Percentiles rank a stretch among this genome's conserved stretches.
These are phyloP conservation scores for Inosperma sp. DNA, from an alignment of 768 basidiomycete species.

Conservation along the genomic window DNA sequence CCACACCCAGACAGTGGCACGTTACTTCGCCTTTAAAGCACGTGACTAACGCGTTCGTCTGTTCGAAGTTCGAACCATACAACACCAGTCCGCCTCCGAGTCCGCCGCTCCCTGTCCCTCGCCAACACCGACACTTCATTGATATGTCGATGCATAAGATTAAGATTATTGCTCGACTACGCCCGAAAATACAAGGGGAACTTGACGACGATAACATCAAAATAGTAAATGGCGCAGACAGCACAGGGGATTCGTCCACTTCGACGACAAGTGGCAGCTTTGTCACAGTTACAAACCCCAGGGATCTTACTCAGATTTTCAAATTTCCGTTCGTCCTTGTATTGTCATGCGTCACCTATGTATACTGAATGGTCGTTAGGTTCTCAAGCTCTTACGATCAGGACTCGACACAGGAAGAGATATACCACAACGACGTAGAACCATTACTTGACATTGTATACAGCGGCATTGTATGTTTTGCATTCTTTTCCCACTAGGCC, in stretches of 20 bases:
- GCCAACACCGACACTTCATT: background rate
- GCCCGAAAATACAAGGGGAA: constrained; percentile 61
- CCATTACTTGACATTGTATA: constrained; percentile 78
- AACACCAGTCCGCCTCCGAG: background rate
- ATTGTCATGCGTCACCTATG: background rate
- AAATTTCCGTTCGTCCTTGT: constrained; percentile 61
- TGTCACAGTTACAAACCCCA: constrained; percentile 66
- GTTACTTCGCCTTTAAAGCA: constrained; percentile 3
- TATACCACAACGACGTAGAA: constrained; percentile 70
- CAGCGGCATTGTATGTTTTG: constrained; percentile 59
- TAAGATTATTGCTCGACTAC: constrained; percentile 67
- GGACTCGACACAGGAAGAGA: constrained; percentile 65
- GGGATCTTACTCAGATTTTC: constrained; percentile 65
- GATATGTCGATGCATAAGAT: constrained; percentile 43
- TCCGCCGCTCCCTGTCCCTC: background rate
- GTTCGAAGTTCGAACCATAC: background rate
- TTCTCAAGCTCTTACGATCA: constrained; percentile 76
- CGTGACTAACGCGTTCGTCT: constrained; percentile 19
- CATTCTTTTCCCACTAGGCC: background rate
- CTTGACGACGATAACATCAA: constrained; percentile 57
- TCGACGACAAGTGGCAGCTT: constrained; percentile 35
- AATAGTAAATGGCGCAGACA: constrained; percentile 41
- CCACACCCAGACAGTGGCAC: background rate
- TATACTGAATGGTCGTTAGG: constrained; percentile 30
- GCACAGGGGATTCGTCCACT: constrained; percentile 26